Conservation (phyloP, 345 rosid species). For the Ceriops decandra region DNA sequence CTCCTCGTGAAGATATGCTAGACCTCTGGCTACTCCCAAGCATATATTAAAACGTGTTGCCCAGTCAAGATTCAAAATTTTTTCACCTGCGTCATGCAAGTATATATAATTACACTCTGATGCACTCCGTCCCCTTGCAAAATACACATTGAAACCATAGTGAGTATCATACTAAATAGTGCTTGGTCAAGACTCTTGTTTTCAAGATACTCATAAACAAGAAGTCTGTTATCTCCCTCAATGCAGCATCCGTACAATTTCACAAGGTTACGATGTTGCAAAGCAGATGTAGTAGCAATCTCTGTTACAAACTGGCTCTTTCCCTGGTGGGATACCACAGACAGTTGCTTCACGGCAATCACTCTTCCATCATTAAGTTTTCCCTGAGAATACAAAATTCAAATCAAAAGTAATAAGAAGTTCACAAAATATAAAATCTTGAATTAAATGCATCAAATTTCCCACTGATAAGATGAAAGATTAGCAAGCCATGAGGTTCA, state of each 20-base stretch:
- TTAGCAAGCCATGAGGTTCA: background rate
- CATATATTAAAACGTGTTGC: conserved; percentile 39
- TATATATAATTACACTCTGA: conserved; percentile 3
- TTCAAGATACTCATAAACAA: conserved; percentile 66
- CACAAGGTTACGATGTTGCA: conserved; percentile 68
- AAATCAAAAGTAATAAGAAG: background rate
- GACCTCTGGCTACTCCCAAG: conserved; percentile 53
- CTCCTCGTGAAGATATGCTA: conserved; percentile 59
- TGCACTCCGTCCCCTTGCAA: background rate
- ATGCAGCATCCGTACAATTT: conserved; percentile 68
- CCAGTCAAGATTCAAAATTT: conserved; percentile 40
- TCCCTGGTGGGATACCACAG: conserved; percentile 64
- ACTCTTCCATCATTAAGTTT: conserved; percentile 53
- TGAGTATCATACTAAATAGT: conserved; percentile 41
- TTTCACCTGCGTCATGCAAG: conserved; percentile 33
- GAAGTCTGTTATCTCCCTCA: conserved; percentile 49
- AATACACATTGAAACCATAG: background rate
- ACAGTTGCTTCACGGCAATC: conserved; percentile 67
- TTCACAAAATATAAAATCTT: background rate
- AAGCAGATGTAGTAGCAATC: conserved; percentile 63
- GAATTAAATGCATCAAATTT: background rate
- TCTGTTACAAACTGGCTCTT: conserved; percentile 64
- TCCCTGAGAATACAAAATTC: conserved; percentile 27
- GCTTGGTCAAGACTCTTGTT: conserved; percentile 76
- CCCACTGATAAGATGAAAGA: background rate